Conservation (phyloP, 768 basidiomycete species). For the Suillus americanus region DNA sequence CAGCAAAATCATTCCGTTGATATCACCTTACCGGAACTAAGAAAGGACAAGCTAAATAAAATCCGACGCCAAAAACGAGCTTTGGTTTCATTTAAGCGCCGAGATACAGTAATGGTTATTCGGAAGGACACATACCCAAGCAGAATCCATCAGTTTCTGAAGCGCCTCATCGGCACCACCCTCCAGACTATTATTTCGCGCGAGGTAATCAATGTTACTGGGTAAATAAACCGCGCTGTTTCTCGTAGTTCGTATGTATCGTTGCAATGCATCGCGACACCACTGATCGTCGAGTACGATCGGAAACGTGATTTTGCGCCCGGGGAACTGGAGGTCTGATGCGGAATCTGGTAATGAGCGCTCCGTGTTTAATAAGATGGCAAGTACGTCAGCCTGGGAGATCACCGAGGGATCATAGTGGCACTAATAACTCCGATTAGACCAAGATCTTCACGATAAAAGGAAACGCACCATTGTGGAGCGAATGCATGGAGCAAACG, state of each 20-base stretch:
- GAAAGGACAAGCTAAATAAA: conserved; percentile 66
- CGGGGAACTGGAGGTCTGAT: conserved; percentile 43
- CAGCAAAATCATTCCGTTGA: neutral
- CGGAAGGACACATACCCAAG: conserved; percentile 40
- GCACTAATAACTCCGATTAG: conserved; percentile 31
- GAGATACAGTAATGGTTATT: neutral
- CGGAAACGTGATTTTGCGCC: conserved; percentile 58
- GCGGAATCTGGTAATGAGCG: conserved; percentile 39
- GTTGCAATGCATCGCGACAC: conserved; percentile 51
- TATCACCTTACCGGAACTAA: conserved; percentile 48
- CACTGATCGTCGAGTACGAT: conserved; percentile 62
- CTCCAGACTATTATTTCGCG: conserved; percentile 56
- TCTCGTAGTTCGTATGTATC: conserved; percentile 56
- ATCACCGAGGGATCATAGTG: conserved; percentile 47
- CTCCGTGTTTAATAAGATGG: conserved; percentile 39
- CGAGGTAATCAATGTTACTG: conserved; percentile 67
- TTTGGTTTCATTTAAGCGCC: conserved; percentile 19
- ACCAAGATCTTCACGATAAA: neutral
- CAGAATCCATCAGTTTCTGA: conserved; percentile 44
- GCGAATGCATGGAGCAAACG: conserved; percentile 52
- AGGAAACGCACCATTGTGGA: conserved; percentile 50
- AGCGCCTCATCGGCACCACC: conserved; percentile 44
- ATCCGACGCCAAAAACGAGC: conserved; percentile 64
- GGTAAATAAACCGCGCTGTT: conserved; percentile 65
- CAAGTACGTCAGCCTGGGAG: conserved; percentile 44